Evolutionary conservation across 305 asterid species (phyloP).

Genomic region (Plantago rigida): DNA sequence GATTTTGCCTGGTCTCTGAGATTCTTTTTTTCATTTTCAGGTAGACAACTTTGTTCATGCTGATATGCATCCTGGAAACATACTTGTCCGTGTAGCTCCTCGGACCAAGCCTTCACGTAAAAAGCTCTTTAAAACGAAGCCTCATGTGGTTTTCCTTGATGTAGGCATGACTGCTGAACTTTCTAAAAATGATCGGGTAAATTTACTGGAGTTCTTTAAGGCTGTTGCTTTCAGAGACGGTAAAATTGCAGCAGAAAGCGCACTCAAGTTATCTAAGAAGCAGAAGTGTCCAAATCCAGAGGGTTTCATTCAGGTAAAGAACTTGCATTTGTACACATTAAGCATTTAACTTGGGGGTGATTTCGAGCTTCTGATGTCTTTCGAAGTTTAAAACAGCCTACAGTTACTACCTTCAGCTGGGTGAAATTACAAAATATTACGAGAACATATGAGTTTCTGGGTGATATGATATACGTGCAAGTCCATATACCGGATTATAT

Average conservation of each 20-base stretch:
- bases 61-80: slow-evolving; percentile 98
- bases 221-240: slow-evolving; percentile 94
- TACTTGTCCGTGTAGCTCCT: slow-evolving; percentile 68
- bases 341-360: slow-evolving; percentile 7
- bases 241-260: slow-evolving; percentile 62
- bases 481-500: too few relatives aligned
- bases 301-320: slow-evolving; percentile 62
- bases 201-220: slow-evolving; percentile 71
- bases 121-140: slow-evolving; percentile 66
- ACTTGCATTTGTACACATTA: slow-evolving; percentile 8
- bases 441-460: too few relatives aligned
- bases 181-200: slow-evolving; percentile 55
- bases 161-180: slow-evolving; percentile 99
- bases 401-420: neutral
- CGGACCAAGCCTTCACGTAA: slow-evolving; percentile 49
- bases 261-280: slow-evolving; percentile 64
- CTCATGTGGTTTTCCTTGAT: slow-evolving; percentile 83
- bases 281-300: slow-evolving; percentile 91
- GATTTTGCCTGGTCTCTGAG: slow-evolving; percentile 20
- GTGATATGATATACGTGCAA: too few relatives aligned
- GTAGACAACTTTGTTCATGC: slow-evolving; percentile 98
- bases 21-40: slow-evolving; percentile 34
- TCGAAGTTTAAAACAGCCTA: slow-evolving; percentile 4
- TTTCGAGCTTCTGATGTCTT: slow-evolving; percentile 9
- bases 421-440: too few relatives aligned